Base-by-base conservation (phyloP, 129 eudicot genomes). In the Flaveria sonorensis region DNA sequence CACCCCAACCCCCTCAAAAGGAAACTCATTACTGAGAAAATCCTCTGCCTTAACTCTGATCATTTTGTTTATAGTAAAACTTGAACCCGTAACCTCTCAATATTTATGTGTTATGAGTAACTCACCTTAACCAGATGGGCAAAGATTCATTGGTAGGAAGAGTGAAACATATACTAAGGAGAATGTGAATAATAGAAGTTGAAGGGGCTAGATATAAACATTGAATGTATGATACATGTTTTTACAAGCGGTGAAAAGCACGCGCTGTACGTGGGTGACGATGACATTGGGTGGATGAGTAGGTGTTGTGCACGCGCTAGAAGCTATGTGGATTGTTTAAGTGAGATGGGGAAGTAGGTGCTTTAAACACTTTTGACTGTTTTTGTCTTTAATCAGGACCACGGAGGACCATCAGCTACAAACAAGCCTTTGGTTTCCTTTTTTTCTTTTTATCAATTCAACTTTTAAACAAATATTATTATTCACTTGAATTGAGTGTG, bases 371-470 rank as follows among this genome's bases (percentile, higher is more conserved):
- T 70, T 63, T 71, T 70, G 82, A 71, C 77, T 71, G 72, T 79
- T 79, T 79, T 79, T 79, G 82, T 79, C 77, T 79, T 79, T 64
- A 45, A 56, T 51, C 46, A 59, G 77, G 72, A 71, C 72, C 46
- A 70, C 64, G 18, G 55, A 51, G 75, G 53, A 71, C 52, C 63
- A 60, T 59, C 39, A 28, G 43, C 64, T 71, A 70, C 71, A 70
- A 48, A 5, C 63, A 70, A 23, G 70, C 59, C 69, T 69, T 23
- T 43, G 56, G 32, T 3, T 76, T 76, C 12, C 0, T 12, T 47
- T 47, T 23, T 23, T 1, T 45, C 11, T 15, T 20, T 28, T 23
- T 36, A 32, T 32, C 39, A 32, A 32, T 32, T 32, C 39, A 32
- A 0, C 7, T 7, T 32, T 32, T 32, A 4, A 32, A 32, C 7